Evolutionary conservation across 805 yeast species (phyloP).

Genomic region (Teunomyces gatunensis): DNA sequence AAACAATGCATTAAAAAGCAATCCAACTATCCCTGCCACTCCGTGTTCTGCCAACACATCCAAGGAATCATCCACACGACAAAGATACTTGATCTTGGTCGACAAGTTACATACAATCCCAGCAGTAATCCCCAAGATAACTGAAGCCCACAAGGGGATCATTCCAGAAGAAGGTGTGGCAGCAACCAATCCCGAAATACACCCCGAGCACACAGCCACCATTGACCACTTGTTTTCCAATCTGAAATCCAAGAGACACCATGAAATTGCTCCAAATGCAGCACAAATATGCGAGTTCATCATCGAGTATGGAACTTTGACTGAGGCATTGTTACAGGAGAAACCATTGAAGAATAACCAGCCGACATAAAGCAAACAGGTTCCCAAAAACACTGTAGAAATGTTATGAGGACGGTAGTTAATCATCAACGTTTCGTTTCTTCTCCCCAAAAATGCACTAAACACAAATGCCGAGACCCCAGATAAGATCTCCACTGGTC

Average conservation of each 20-base stretch:
- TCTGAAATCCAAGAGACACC: slow-evolving; percentile 89
- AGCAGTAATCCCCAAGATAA: slow-evolving; percentile 75
- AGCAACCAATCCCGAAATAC: slow-evolving; percentile 93
- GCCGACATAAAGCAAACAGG: slow-evolving; percentile 84
- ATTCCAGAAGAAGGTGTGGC: slow-evolving; percentile 95
- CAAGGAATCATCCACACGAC: slow-evolving; percentile 85
- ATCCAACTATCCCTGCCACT: slow-evolving; percentile 88
- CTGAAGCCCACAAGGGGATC: slow-evolving; percentile 89
- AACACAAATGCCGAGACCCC: slow-evolving; percentile 90
- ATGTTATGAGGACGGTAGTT: slow-evolving; percentile 95
- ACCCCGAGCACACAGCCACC: slow-evolving; percentile 93
- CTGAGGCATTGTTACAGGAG: slow-evolving; percentile 75
- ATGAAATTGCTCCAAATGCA: slow-evolving; percentile 83
- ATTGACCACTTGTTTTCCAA: slow-evolving; percentile 89
- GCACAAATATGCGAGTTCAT: slow-evolving; percentile 91
- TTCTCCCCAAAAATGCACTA: slow-evolving; percentile 74
- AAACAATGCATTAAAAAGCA: slow-evolving; percentile 84
- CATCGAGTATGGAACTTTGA: slow-evolving; percentile 84
- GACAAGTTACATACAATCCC: slow-evolving; percentile 87
- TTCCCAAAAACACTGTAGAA: slow-evolving; percentile 85
- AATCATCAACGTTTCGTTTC: slow-evolving; percentile 72
- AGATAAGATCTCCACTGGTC: slow-evolving; percentile 90
- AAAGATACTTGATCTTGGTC: slow-evolving; percentile 78
- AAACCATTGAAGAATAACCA: slow-evolving; percentile 97
- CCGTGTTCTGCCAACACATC: slow-evolving; percentile 99